phyloP scores from a whole-genome alignment of 257 asterid genomes.

The Solanum raphanifolium region DNA sequence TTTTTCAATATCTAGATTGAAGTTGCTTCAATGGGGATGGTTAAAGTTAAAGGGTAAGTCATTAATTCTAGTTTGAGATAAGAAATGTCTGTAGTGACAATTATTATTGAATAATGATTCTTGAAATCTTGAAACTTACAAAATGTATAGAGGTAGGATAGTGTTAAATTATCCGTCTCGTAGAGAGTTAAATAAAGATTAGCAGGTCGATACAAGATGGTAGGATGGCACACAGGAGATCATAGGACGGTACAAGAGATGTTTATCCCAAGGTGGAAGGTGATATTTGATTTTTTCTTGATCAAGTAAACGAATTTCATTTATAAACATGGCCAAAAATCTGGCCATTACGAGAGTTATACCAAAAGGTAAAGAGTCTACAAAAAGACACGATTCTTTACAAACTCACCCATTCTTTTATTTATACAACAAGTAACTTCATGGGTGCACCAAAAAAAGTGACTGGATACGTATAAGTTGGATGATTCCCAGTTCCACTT shows the following conservation, averaged over 20 bases:
- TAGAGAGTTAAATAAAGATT: neutral
- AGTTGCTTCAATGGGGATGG: neutral
- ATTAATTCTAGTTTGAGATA: neutral
- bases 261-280: neutral
- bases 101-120: neutral
- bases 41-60: neutral
- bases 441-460: neutral
- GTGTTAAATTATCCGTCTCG: neutral
- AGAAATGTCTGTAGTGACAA: neutral
- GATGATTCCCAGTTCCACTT: neutral
- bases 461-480: neutral
- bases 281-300: neutral
- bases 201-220: neutral
- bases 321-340: neutral
- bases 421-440: neutral
- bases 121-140: neutral
- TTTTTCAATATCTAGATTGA: neutral
- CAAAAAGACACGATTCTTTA: neutral
- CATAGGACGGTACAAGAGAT: neutral
- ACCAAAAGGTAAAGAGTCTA: neutral
- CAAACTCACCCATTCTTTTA: neutral
- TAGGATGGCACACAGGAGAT: neutral
- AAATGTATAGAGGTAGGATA: neutral
- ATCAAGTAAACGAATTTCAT: neutral
- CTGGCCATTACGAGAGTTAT: neutral